Conservation (phyloP, 257 asterid genomes). For the Primulina eburnea region DNA sequence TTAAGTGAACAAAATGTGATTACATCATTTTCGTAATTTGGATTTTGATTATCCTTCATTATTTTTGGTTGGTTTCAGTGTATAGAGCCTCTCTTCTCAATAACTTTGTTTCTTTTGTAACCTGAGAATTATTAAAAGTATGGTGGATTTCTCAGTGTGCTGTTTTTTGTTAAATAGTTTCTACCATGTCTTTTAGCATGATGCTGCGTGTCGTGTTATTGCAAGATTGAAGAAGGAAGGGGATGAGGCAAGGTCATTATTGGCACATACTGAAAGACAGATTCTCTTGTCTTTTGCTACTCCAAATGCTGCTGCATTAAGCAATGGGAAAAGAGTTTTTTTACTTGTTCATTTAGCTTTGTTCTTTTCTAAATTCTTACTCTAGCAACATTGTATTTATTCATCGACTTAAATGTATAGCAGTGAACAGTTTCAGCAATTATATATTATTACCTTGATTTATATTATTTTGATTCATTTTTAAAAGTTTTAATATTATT, state of each 20-base stretch:
- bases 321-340: constrained; percentile 96
- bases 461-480: too few species aligned
- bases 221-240: constrained; percentile 97
- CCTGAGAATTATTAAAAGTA: background rate
- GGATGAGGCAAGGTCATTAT: constrained; percentile 82
- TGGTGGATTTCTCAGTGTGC: background rate
- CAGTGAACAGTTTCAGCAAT: too few species aligned
- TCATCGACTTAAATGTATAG: too few species aligned
- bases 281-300: constrained; percentile 52
- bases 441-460: too few species aligned
- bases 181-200: constrained; percentile 60
- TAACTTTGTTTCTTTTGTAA: background rate
- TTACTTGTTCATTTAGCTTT: constrained; percentile 11
- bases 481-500: too few species aligned
- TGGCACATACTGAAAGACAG: constrained; percentile 86
- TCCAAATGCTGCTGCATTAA: constrained; percentile 49
- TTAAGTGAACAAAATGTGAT: background rate
- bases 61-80: background rate
- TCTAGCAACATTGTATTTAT: too few species aligned
- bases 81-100: background rate
- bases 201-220: constrained; percentile 99
- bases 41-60: background rate
- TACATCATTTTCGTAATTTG: background rate
- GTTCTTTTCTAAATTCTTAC: constrained; percentile 10
- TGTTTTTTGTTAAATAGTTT: constrained; percentile 18